These are phyloP conservation scores for Blastocystis hominis DNA, from an alignment of 352 stramenopile species.

Conservation along the genomic window DNA sequence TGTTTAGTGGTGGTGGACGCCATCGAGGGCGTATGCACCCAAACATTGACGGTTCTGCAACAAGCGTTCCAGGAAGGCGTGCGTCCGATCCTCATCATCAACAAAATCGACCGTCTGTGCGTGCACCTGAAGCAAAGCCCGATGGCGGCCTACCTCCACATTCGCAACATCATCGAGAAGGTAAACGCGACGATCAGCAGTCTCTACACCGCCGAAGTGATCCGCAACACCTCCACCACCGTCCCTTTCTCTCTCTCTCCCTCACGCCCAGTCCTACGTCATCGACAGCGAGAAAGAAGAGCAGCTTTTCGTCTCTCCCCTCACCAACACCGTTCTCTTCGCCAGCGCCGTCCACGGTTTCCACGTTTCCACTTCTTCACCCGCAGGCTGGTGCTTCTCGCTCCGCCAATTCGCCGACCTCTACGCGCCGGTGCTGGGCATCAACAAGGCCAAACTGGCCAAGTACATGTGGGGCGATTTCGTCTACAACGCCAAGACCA, in stretches of 20 bases:
- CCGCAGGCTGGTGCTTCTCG: conserved; percentile 76
- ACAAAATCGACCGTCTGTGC: conserved; percentile 90
- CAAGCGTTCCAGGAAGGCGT: conserved; percentile 84
- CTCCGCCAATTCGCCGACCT: conserved; percentile 71
- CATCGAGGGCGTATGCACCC: conserved; percentile 85
- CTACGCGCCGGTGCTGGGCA: conserved; percentile 61
- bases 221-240: conserved; percentile 61
- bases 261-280: neutral
- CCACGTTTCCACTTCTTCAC: neutral
- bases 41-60: conserved; percentile 83
- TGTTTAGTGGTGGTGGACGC: conserved; percentile 85
- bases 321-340: conserved; percentile 82
- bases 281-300: conserved; percentile 65
- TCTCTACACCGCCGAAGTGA: conserved; percentile 71
- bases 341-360: conserved; percentile 72
- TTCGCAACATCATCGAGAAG: conserved; percentile 63
- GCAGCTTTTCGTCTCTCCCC: conserved; percentile 69
- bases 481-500: conserved; percentile 77
- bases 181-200: conserved; percentile 73
- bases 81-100: conserved; percentile 84
- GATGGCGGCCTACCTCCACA: conserved; percentile 79
- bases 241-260: neutral
- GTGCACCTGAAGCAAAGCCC: conserved; percentile 80
- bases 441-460: conserved; percentile 23
- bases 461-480: conserved; percentile 74